Evolutionary conservation across 2,329 filamentous ascomycete genomes (phyloP), one percentile per base, ranked within the genome.

Genomic region (Fusarium praegraminearum): DNA sequence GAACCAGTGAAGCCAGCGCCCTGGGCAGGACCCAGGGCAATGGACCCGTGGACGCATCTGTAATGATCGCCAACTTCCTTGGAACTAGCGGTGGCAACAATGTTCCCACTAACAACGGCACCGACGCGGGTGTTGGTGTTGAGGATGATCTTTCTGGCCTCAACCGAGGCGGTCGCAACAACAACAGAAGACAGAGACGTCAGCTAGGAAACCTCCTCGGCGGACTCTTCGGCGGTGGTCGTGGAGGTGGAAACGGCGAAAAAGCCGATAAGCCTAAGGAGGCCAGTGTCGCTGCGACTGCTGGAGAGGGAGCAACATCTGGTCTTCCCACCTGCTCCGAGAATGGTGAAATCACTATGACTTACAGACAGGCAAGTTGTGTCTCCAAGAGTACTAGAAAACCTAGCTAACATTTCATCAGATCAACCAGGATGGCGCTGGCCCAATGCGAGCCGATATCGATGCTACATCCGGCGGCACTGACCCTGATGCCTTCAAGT

Each of bases 351-450:
- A 81, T 92, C 76, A 84, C 83, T 61, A 85, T 91, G 85, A 88
- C 85, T 64, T 91, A 87, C 81, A 88, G 89, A 77, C 78, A 80
- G 76, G 78, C 77, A 65, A 46, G 59, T 45, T 4, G 0, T 0
- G 11, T 24, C 0, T 2, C 1, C 33, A 9, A 15, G 4, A 5
- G 1, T 2, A 12, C 0, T 0, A 5, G 3, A 8, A 12, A 0
- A 1, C 10, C 2, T 5, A 1, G 15, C 40, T 62, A 41, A 62
- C 59, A 22, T 13, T 4, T 2, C 1, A 0, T 0, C 28, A 91
- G 81, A 87, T 91, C 81, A 91, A 91, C 84, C 89, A 91, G 78
- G 89, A 91, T 72, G 89, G 89, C 24, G 90, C 89, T 1, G 90
- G 89, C 3, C 89, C 89, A 2, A 80, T 91, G 49, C 85, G 81